Evolutionary conservation across 345 rosid species (phyloP), one percentile per base, ranked within the genome.

Genomic region (Rhizophora apiculata): DNA sequence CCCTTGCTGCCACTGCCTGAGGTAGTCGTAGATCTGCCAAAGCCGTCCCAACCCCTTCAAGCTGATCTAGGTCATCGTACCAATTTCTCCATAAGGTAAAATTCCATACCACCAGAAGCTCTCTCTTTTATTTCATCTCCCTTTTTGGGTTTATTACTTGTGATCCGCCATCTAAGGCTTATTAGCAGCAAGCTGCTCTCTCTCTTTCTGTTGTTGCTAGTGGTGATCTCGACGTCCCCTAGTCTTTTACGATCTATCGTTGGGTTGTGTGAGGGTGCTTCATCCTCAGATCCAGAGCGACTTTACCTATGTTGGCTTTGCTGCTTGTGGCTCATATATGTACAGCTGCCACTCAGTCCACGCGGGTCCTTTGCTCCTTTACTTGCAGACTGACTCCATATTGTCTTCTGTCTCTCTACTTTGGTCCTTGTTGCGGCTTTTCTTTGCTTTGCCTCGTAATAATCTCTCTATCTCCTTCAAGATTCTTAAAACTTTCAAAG

Each of bases 21-120:
- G 49, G 49, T 43, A 11, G 19, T 43, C 49, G 49, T 43, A 79
- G 87, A 85, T 85, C 89, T 82, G 81, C 83, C 76, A 27, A 76
- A 62, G 58, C 65, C 76, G 8, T 70, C 51, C 58, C 48, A 39
- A 13, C 49, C 49, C 49, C 19, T 43, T 43, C 18, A 43, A 43
- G 49, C 49, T 43, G 18, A 13, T 43, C 49, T 43, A 13, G 76
- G 52, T 68, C 79, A 78, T 65, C 85, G 67, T 69, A 81, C 92
- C 34, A 81, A 57, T 56, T 93, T 93, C 89, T 90, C 96, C 75
- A 89, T 93, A 81, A 89, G 98, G 98, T 93, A 83, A 75, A 43
- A 11, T 43, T 43, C 19, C 49, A 43, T 13, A 11, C 18, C 49
- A 43, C 1, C 15, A 13, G 49, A 13, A 13, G 18, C 49, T 11